These are phyloP conservation scores for Cladobotryum protrusum DNA, from an alignment of 2,329 filamentous ascomycete species.

Conservation along the genomic window DNA sequence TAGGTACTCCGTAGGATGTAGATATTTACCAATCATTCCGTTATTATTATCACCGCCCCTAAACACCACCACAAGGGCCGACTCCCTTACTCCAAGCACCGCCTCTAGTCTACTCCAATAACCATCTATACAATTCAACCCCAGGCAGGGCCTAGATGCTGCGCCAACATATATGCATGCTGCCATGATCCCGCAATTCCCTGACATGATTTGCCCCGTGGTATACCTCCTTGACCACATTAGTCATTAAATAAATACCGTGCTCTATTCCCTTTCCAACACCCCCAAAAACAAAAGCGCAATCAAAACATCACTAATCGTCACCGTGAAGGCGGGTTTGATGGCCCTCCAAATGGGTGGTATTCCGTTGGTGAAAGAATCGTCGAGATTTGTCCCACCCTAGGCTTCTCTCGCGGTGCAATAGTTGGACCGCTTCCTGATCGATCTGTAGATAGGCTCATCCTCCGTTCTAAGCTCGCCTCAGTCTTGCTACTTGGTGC, in stretches of 20 bases:
- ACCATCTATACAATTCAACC: no score
- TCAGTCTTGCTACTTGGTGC: not conserved
- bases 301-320: not conserved
- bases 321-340: slow-evolving; percentile 8
- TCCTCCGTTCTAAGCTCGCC: not conserved
- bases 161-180: no score
- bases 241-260: no score
- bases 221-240: no score
- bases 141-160: no score
- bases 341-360: not conserved
- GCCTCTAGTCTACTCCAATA: no score
- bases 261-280: no score
- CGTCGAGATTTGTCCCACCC: slow-evolving; percentile 32
- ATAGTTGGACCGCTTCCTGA: not conserved
- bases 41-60: not conserved
- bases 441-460: slow-evolving; percentile 1
- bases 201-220: no score
- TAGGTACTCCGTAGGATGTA: not conserved
- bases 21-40: not conserved
- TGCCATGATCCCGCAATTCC: no score
- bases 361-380: slow-evolving; percentile 11
- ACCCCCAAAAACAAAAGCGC: no score
- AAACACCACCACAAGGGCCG: no score
- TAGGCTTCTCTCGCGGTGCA: slow-evolving; percentile 18
- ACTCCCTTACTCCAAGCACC: no score